Evolutionary conservation across 1,284 basidiomycete genomes (phyloP), one percentile per base, ranked within the genome.

Genomic region (Volvariella volvacea): DNA sequence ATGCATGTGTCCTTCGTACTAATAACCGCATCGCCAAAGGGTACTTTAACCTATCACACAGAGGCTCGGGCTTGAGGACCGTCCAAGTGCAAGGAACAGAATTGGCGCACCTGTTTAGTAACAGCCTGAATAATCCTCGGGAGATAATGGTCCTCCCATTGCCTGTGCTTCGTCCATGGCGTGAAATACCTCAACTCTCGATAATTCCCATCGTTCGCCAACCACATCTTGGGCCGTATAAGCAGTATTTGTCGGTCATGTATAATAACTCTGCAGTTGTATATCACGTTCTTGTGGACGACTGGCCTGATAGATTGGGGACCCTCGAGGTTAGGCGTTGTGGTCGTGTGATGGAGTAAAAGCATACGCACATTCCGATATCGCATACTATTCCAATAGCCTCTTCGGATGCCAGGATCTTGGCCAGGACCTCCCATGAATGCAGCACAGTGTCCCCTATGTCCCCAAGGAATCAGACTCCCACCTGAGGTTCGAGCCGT

Each of bases 161-260:
- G 76, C 20, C 83, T 77, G 55, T 89, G 84, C 60, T 93, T 93
- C 60, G 74, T 70, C 95, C 96, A 99, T 0, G 95, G 93, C 1
- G 95, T 93, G 56, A 99, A 99, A 66, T 92, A 95, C 28, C 96
- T 74, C 55, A 98, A 73, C 65, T 99, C 95, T 38, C 95, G 85
- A 62, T 99, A 99, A 62, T 99, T 98, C 8, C 95, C 95, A 56
- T 98, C 93, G 58, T 99, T 99, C 2, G 95, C 95, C 48, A 99
- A 74, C 95, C 95, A 99, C 92, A 99, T 94, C 68, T 99, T 99
- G 0, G 95, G 96, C 9, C 96, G 80, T 54, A 99, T 97, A 53
- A 96, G 77, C 1, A 97, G 64, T 51, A 99, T 92, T 65, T 91
- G 79, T 39, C 80, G 75, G 63, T 95, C 74, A 58, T 92, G 75